These are phyloP conservation scores for Butyriboletus appendiculatus DNA, from an alignment of 1,284 basidiomycete genomes.

Conservation along the genomic window DNA sequence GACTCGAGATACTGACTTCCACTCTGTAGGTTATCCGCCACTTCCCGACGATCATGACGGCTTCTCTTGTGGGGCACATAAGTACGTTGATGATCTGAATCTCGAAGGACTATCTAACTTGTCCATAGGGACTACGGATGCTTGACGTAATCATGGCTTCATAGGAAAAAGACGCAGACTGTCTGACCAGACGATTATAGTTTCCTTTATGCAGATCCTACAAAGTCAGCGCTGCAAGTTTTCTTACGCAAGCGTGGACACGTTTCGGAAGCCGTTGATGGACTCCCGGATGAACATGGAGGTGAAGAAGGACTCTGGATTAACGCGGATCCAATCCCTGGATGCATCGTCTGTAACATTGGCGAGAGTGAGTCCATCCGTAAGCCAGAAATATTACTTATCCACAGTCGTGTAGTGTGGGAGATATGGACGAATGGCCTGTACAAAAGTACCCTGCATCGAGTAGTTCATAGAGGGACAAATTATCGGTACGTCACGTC, in stretches of 20 bases:
- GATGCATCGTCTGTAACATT: conserved; percentile 80
- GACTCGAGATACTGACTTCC: not conserved
- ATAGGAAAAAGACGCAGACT: not conserved
- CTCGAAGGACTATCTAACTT: conserved; percentile 8
- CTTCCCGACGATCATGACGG: conserved; percentile 77
- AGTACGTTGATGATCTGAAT: conserved; percentile 41
- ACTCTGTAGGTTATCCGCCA: conserved; percentile 71
- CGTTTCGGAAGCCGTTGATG: conserved; percentile 38
- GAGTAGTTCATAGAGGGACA: conserved; percentile 69
- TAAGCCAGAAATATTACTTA: conserved; percentile 1
- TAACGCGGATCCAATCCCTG: conserved; percentile 74
- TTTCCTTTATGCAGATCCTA: conserved; percentile 79
- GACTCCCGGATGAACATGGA: conserved; percentile 50
- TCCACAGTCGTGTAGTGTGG: conserved; percentile 60
- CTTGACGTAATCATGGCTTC: conserved; percentile 58
- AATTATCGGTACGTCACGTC: conserved; percentile 62
- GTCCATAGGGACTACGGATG: conserved; percentile 77
- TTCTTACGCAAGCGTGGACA: conserved; percentile 54
- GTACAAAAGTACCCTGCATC: conserved; percentile 76
- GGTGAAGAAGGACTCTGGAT: conserved; percentile 71
- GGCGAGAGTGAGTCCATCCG: conserved; percentile 66
- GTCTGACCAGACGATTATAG: conserved; percentile 39
- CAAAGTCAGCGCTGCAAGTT: conserved; percentile 78
- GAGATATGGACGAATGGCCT: conserved; percentile 84
- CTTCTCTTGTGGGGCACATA: conserved; percentile 84